A percentile compares a stretch with the other conserved stretches of the same genome.
Conservation (phyloP, 208 protist species). For the Leishmania tropica region DNA sequence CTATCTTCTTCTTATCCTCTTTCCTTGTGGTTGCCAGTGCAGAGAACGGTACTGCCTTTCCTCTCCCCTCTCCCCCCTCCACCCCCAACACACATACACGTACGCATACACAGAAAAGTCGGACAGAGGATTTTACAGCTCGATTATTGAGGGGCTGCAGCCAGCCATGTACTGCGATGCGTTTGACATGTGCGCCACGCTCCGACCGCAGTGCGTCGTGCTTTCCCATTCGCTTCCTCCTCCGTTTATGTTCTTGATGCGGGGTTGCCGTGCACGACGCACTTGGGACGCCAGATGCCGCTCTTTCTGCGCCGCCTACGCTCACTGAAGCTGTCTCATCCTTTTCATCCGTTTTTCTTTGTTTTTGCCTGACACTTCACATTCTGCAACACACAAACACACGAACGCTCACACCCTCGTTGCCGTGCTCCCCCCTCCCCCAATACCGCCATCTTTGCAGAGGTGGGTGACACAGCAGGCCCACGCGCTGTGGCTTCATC, state of each 20-base stretch:
- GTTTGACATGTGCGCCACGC: background rate
- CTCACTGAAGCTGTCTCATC: background rate
- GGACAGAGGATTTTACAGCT: background rate
- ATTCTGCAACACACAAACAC: background rate
- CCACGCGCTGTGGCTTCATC: background rate
- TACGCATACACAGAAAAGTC: background rate
- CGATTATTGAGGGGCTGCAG: background rate
- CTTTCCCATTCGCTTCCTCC: background rate
- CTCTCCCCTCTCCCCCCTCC: background rate
- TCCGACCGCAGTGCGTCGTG: background rate
- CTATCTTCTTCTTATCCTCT: no score
- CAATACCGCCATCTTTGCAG: background rate
- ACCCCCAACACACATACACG: background rate
- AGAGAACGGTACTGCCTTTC: background rate
- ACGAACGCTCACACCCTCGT: background rate
- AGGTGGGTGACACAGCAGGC: background rate
- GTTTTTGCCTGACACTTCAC: background rate
- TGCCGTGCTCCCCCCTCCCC: background rate
- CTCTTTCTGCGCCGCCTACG: background rate
- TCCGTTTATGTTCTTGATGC: background rate
- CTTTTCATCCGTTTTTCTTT: background rate
- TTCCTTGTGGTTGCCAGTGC: background rate
- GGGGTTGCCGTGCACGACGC: background rate
- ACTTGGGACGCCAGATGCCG: background rate
- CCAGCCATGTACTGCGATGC: background rate